These are phyloP conservation scores for Acacia confusa DNA, from an alignment of 306 rosid species.

Conservation along the genomic window DNA sequence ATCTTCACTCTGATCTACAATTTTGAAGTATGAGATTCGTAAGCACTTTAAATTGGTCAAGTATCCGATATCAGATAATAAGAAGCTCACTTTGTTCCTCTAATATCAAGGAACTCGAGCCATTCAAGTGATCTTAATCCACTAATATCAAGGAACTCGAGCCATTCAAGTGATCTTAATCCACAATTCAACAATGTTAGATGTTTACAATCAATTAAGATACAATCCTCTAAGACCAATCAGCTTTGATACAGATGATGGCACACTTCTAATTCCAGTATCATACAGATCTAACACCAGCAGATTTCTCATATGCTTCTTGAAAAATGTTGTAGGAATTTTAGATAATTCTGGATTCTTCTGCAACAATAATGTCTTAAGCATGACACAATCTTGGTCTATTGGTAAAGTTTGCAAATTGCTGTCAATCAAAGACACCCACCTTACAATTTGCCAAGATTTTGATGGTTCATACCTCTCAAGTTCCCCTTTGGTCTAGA, in stretches of 20 bases:
- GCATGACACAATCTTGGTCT: neutral
- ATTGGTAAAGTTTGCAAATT: neutral
- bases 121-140: neutral
- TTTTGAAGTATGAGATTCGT: constrained; percentile 1
- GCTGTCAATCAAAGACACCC: constrained; percentile 19
- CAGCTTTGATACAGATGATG: constrained; percentile 9
- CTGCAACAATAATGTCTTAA: constrained; percentile 2
- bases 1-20: neutral
- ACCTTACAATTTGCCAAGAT: neutral
- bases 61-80: neutral
- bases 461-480: neutral
- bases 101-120: constrained; percentile 28
- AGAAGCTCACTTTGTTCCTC: neutral
- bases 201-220: constrained; percentile 20
- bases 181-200: neutral
- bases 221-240: neutral
- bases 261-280: neutral
- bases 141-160: constrained; percentile 25
- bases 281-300: constrained; percentile 8
- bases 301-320: constrained; percentile 20
- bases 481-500: neutral
- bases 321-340: neutral
- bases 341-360: neutral
- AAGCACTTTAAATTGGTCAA: constrained; percentile 19
- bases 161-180: neutral